Conservation (phyloP, 1,139 yeast genomes). For the Hyphopichia khmerensis region DNA sequence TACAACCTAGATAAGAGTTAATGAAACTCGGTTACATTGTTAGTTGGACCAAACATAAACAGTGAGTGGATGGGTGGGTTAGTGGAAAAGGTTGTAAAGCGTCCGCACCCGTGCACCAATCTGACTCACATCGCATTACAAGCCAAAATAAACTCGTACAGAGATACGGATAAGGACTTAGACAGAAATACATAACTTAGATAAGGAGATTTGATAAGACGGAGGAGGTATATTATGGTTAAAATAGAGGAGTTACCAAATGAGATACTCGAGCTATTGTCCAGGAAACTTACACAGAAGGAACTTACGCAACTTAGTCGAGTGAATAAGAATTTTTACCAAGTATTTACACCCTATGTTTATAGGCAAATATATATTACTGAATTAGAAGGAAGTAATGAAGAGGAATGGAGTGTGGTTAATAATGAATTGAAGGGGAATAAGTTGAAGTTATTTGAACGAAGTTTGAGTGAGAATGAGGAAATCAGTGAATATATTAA, state of each 20-base stretch:
- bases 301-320: not conserved
- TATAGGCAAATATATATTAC: not conserved
- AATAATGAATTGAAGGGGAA: not conserved
- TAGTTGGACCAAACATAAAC: too few relatives aligned
- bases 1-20: too few relatives aligned
- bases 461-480: slow-evolving; percentile 3
- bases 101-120: too few relatives aligned
- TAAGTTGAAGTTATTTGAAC: not conserved
- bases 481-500: slow-evolving; percentile 2
- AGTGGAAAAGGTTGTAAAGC: too few relatives aligned
- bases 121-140: too few relatives aligned
- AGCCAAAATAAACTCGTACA: too few relatives aligned
- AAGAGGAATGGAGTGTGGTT: not conserved
- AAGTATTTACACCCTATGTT: not conserved
- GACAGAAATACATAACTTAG: too few relatives aligned
- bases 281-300: not conserved
- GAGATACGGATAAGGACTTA: too few relatives aligned
- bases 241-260: not conserved
- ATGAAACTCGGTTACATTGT: too few relatives aligned
- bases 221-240: not conserved
- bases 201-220: too few relatives aligned
- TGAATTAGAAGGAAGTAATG: not conserved
- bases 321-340: not conserved
- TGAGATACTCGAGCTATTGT: not conserved
- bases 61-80: too few relatives aligned